Evolutionary conservation across 805 yeast genomes (phyloP).

Genomic region (Kregervanrija pseudodelftensis): DNA sequence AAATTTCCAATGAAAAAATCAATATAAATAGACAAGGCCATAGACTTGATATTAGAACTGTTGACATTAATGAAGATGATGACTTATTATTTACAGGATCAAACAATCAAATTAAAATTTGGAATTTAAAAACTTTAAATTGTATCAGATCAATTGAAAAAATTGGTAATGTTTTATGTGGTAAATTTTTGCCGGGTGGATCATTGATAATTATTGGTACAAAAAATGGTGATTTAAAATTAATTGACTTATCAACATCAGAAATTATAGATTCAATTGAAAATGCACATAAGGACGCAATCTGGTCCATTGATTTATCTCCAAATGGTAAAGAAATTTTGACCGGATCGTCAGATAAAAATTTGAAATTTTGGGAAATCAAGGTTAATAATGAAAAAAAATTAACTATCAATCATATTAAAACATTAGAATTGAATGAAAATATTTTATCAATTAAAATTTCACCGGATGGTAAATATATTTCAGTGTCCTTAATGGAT

Average conservation of each 20-base stretch:
- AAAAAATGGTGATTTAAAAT: conserved; percentile 74
- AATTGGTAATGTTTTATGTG: conserved; percentile 78
- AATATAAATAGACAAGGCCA: conserved; percentile 77
- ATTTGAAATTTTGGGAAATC: conserved; percentile 85
- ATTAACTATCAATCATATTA: conserved; percentile 62
- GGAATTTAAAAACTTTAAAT: conserved; percentile 69
- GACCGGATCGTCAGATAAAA: conserved; percentile 92
- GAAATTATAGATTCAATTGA: conserved; percentile 62
- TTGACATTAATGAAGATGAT: conserved; percentile 77
- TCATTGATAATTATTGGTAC: conserved; percentile 81
- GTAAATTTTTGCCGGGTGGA: conserved; percentile 88
- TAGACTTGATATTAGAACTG: conserved; percentile 79
- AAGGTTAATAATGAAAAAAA: conserved; percentile 57
- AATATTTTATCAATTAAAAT: conserved; percentile 75
- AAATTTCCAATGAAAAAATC: conserved; percentile 38
- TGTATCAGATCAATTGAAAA: conserved; percentile 78
- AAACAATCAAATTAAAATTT: conserved; percentile 79
- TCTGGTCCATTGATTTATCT: conserved; percentile 87
- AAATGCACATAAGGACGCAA: conserved; percentile 66
- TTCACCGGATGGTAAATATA: conserved; percentile 68
- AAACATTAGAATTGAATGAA: conserved; percentile 79
- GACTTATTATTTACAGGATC: conserved; percentile 82
- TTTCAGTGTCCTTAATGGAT: conserved; percentile 83
- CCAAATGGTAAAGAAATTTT: conserved; percentile 79
- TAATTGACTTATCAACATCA: conserved; percentile 82